phyloP scores from a whole-genome alignment of 78 protist species.

The Dictyostelium capitatum region DNA sequence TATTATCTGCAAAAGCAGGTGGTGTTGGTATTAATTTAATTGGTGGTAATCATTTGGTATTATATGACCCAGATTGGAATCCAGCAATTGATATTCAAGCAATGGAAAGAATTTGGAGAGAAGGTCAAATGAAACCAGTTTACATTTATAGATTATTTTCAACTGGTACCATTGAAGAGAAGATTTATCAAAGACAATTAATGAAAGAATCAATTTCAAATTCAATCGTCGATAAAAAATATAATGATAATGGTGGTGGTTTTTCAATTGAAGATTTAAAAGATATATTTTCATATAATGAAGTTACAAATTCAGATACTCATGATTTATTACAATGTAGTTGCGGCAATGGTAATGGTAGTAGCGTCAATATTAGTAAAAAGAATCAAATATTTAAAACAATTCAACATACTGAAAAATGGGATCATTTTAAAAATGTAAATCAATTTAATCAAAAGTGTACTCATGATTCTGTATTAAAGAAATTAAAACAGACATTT shows the following conservation, averaged over 20 bases:
- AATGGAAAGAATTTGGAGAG: slow-evolving; percentile 97
- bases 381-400: slow-evolving; percentile 4
- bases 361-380: background rate
- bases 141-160: slow-evolving; percentile 82
- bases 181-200: slow-evolving; percentile 93
- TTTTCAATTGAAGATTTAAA: slow-evolving; percentile 75
- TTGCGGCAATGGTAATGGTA: background rate
- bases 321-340: slow-evolving; percentile 76
- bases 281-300: slow-evolving; percentile 70
- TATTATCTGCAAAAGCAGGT: slow-evolving; percentile 93
- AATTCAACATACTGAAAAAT: slow-evolving; percentile 24
- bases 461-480: background rate
- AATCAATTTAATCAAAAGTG: background rate
- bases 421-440: slow-evolving; percentile 23
- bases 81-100: slow-evolving; percentile 96
- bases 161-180: slow-evolving; percentile 94
- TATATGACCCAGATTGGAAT: slow-evolving; percentile 98
- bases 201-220: slow-evolving; percentile 85
- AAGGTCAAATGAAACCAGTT: slow-evolving; percentile 94
- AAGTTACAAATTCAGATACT: slow-evolving; percentile 69
- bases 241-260: slow-evolving; percentile 29
- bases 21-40: slow-evolving; percentile 97
- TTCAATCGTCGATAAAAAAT: slow-evolving; percentile 41
- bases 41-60: slow-evolving; percentile 96
- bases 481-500: background rate